phyloP scores from a whole-genome alignment of 305 asterid genomes.

The Plantago coronopus region DNA sequence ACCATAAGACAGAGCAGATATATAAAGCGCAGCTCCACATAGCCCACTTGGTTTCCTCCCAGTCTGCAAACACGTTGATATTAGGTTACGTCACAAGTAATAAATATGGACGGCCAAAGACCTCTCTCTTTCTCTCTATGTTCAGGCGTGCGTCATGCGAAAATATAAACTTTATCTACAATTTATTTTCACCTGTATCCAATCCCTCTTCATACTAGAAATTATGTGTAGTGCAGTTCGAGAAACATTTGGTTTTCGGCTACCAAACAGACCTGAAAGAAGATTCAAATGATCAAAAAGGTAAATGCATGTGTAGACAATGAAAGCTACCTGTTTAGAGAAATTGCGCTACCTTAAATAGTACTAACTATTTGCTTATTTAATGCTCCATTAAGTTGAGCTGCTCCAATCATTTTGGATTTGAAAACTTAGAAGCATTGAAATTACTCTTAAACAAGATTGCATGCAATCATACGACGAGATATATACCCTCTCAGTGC shows the following conservation, averaged over 20 bases:
- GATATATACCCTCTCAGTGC: no score
- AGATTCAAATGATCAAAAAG: conserved; percentile 15
- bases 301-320: not conserved
- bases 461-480: no score
- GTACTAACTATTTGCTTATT: no score
- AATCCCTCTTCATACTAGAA: conserved; percentile 93
- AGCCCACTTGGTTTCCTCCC: conserved; percentile 96
- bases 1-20: conserved; percentile 77
- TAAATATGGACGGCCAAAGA: not conserved
- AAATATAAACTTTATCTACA: not conserved
- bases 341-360: no score
- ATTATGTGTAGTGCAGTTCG: conserved; percentile 63
- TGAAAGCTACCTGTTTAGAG: no score
- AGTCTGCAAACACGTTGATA: conserved; percentile 42
- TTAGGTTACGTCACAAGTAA: not conserved
- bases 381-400: no score
- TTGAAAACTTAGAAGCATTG: no score
- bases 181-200: conserved; percentile 69
- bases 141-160: no score
- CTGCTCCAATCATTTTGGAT: no score
- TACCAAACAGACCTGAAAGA: conserved; percentile 57
- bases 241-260: conserved; percentile 38
- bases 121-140: no score
- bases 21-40: conserved; percentile 87
- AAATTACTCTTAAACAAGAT: no score